Base-by-base conservation (phyloP, 305 asterid genomes). In the Fraxinus floribunda region DNA sequence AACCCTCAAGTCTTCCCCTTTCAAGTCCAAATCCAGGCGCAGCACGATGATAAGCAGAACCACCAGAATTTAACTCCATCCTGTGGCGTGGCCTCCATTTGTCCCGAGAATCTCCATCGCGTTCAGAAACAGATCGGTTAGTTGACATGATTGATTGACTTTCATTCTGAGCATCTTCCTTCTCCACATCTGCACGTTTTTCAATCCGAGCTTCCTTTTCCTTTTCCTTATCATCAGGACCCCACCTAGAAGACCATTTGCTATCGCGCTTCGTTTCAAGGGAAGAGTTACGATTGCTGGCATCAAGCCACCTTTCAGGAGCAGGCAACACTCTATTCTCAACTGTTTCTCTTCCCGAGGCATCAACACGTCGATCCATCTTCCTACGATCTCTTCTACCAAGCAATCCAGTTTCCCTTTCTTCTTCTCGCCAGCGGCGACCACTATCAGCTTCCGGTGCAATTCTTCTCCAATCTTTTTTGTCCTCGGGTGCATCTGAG, bases 391-490 rank as follows among this genome's bases (percentile, higher is more conserved):
- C 99, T 89, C 95, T 92, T 86, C 97, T 88, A 82, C 97, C 97
- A 86, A 93, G 98, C 91, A 94, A 86, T 36, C 97, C 95, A 86
- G 99, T 96, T 91, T 96, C 99, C 91, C 99, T 94, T 92, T 96
- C 99, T 90, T 96, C 99, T 89, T 96, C 99, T 85, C 98, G 99
- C 99, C 99, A 96, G 80, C 98, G 97, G 83, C 98, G 92, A 15
- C 95, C 97, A 83, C 92, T 89, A 83, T 96, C 98, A 73, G 90
- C 85, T 81, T 94, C 98, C 1, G 93, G 78, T 32, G 91, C 86
- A 80, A 77, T 62, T 84, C 87, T 93, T 85, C 95, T 93, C 98
- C 97, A 91, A 80, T 96, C 99, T 35, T 92, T 96, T 87, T 90
- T 94, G 44, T 96, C 98, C 84, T 94, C 98, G 15, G 89, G 82